Conservation (phyloP, 2,329 filamentous ascomycete species). For the Karstenula rhodostoma region DNA sequence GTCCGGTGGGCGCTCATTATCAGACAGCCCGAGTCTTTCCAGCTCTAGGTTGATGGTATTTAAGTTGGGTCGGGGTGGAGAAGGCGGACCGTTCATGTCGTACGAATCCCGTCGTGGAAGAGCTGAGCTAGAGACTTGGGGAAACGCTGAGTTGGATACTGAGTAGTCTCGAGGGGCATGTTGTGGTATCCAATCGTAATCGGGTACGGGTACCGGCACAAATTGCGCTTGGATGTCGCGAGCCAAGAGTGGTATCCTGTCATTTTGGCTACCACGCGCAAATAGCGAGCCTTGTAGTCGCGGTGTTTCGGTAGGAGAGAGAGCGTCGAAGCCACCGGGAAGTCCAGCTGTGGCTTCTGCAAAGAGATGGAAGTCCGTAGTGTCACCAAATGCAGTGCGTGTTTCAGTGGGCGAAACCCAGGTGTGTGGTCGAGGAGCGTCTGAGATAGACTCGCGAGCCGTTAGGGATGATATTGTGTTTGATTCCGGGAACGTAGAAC, state of each 20-base stretch:
- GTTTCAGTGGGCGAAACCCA: conserved; percentile 47
- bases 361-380: conserved; percentile 49
- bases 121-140: conserved; percentile 24
- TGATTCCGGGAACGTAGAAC: conserved; percentile 37
- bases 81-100: conserved; percentile 13
- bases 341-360: conserved; percentile 50
- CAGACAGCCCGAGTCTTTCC: conserved; percentile 40
- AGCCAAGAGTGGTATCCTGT: conserved; percentile 35
- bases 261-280: conserved; percentile 36
- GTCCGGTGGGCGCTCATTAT: conserved; percentile 41
- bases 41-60: conserved; percentile 40
- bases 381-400: conserved; percentile 35
- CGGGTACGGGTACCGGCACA: conserved; percentile 30
- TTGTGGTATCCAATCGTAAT: conserved; percentile 12
- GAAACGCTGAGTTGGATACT: conserved; percentile 11
- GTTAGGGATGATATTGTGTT: conserved; percentile 24
- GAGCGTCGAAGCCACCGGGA: conserved; percentile 37
- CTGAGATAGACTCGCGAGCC: conserved; percentile 27
- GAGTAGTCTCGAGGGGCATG: conserved; percentile 6
- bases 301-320: conserved; percentile 41
- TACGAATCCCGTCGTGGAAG: conserved; percentile 23
- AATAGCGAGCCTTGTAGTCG: conserved; percentile 47
- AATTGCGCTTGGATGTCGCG: conserved; percentile 32
- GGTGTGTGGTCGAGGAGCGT: conserved; percentile 41
- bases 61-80: conserved; percentile 30